phyloP scores from a whole-genome alignment of 345 rosid genomes.

The Salix viminalis region DNA sequence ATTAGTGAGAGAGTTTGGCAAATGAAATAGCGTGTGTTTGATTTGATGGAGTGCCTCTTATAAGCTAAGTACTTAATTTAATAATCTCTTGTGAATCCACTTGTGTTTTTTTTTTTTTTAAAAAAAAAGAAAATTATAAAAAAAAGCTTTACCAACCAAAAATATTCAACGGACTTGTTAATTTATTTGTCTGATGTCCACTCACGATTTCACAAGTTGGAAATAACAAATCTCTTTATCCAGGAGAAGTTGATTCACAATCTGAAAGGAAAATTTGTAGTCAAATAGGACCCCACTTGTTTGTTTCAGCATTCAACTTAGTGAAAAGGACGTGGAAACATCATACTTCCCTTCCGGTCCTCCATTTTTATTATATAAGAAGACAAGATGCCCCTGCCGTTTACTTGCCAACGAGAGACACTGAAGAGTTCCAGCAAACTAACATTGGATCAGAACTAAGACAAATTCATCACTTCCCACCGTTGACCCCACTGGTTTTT shows the following conservation, averaged over 20 bases:
- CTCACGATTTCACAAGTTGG: too few species aligned
- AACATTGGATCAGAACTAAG: too few species aligned
- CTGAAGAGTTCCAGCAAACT: not conserved
- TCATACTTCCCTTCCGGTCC: not conserved
- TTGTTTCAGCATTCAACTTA: not conserved
- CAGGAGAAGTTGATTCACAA: not conserved
- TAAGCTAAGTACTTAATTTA: too few species aligned
- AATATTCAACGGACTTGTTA: too few species aligned
- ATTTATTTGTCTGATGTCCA: too few species aligned
- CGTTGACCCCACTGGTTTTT: constrained; percentile 15
- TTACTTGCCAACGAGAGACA: not conserved
- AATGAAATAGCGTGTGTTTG: too few species aligned
- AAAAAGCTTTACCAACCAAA: too few species aligned
- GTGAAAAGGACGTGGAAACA: not conserved
- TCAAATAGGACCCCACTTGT: not conserved
- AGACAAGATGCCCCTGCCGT: not conserved
- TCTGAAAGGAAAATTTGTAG: not conserved
- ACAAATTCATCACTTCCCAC: not conserved
- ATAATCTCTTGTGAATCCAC: too few species aligned
- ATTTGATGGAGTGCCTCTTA: too few species aligned
- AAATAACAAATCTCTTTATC: not conserved
- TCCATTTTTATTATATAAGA: not conserved
- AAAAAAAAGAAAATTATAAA: too few species aligned
- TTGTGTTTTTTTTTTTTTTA: too few species aligned
- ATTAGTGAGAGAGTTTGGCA: not conserved